Percentiles rank a stretch among this genome's conserved stretches.
phyloP scores from a whole-genome alignment of 495 filamentous ascomycete species.

The Baudoinia panamericana region DNA sequence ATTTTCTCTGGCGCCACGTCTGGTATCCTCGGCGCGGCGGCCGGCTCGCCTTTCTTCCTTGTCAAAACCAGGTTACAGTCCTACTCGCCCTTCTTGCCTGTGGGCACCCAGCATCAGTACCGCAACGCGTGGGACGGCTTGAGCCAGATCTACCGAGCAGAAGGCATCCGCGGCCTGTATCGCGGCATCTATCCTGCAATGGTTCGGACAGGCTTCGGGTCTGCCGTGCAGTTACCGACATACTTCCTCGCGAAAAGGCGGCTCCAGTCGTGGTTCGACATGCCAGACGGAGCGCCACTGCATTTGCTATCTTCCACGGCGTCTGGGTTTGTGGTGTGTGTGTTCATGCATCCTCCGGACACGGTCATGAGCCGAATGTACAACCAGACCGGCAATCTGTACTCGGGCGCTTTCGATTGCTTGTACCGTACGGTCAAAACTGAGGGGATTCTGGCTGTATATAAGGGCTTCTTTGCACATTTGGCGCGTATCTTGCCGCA shows the following conservation, averaged over 20 bases:
- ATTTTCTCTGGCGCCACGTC: conserved; percentile 80
- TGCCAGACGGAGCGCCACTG: conserved; percentile 81
- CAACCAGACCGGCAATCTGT: conserved; percentile 96
- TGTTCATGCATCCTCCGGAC: conserved; percentile 96
- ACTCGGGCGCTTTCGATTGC: conserved; percentile 85
- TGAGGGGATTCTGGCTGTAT: conserved; percentile 85
- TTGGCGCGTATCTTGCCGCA: conserved; percentile 88
- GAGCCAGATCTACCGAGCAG: conserved; percentile 56
- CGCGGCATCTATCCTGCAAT: conserved; percentile 88
- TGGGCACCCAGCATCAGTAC: conserved; percentile 92
- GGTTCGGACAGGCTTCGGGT: conserved; percentile 91
- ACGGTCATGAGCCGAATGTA: conserved; percentile 99
- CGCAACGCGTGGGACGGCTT: conserved; percentile 74
- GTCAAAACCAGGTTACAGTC: conserved; percentile 95
- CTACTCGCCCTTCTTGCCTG: conserved; percentile 83
- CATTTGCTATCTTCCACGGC: conserved; percentile 80
- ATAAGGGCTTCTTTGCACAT: conserved; percentile 96
- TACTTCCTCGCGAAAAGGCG: conserved; percentile 96
- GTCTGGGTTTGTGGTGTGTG: conserved; percentile 93
- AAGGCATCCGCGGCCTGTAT: conserved; percentile 74
- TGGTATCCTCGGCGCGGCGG: conserved; percentile 78
- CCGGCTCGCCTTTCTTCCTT: conserved; percentile 94
- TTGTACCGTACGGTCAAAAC: conserved; percentile 78
- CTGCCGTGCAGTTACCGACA: conserved; percentile 87
- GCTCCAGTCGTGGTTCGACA: conserved; percentile 63